Percentiles rank a stretch among this genome's conserved stretches.
These are phyloP conservation scores for Chaetomium sp. DNA, from an alignment of 2,329 filamentous ascomycete genomes.

Conservation along the genomic window DNA sequence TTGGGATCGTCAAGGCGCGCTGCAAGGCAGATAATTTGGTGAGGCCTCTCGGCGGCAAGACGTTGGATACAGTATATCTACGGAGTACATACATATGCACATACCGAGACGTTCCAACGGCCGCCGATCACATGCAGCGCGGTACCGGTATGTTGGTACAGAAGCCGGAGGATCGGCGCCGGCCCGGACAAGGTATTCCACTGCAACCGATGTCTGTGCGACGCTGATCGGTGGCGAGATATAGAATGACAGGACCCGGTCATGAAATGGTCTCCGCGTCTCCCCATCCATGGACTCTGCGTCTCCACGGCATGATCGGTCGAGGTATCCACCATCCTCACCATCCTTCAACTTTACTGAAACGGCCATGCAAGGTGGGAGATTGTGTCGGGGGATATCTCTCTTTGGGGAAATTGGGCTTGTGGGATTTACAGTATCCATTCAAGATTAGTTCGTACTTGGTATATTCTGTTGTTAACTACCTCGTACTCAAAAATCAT, in stretches of 20 bases:
- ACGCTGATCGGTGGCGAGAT: background rate
- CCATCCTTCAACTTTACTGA: background rate
- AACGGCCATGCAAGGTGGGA: background rate
- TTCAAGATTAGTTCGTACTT: background rate
- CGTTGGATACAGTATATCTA: background rate
- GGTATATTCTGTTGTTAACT: no score
- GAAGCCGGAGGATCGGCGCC: background rate
- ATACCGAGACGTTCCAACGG: background rate
- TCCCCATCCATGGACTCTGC: no score
- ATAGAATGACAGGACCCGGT: no score
- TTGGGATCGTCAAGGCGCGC: background rate
- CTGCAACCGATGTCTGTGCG: background rate
- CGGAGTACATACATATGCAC: background rate
- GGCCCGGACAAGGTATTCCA: slow-evolving; percentile 4
- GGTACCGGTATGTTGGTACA: background rate
- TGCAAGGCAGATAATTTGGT: no score
- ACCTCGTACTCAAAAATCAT: background rate
- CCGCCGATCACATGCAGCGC: background rate
- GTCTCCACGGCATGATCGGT: background rate
- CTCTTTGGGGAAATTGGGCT: background rate
- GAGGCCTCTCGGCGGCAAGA: no score
- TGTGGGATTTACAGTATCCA: background rate
- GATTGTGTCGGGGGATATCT: background rate
- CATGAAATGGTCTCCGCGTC: no score
- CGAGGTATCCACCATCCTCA: background rate